phyloP scores from a whole-genome alignment of 2,329 filamentous ascomycete genomes.

The Colletotrichum ledebouriae region DNA sequence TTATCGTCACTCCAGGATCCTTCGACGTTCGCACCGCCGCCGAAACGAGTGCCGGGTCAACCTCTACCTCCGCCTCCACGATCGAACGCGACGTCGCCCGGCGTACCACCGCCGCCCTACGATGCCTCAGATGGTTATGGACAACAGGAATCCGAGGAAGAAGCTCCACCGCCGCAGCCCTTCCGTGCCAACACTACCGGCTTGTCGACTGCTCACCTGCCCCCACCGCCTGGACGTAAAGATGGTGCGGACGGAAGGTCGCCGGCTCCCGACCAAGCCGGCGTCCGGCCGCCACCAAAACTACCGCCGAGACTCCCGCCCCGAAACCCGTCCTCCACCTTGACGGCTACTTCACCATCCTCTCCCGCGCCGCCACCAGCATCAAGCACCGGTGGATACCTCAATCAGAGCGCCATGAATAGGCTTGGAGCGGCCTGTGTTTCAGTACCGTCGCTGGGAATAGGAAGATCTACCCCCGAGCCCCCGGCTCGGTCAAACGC shows the following conservation, averaged over 20 bases:
- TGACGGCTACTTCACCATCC: slow-evolving; percentile 35
- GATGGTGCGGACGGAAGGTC: slow-evolving; percentile 54
- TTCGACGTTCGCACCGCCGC: slow-evolving; percentile 82
- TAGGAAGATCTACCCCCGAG: slow-evolving; percentile 60
- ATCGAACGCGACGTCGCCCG: slow-evolving; percentile 55
- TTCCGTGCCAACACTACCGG: slow-evolving; percentile 80
- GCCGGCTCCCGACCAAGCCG: slow-evolving; percentile 46
- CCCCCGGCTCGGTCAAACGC: slow-evolving; percentile 46
- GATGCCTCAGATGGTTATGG: slow-evolving; percentile 40
- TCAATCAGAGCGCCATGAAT: slow-evolving; percentile 71
- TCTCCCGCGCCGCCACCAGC: slow-evolving; percentile 61
- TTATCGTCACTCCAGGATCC: slow-evolving; percentile 82
- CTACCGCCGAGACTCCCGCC: slow-evolving; percentile 78
- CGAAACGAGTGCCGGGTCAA: slow-evolving; percentile 66
- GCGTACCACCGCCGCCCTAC: slow-evolving; percentile 40
- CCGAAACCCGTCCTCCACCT: slow-evolving; percentile 55
- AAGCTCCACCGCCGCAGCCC: slow-evolving; percentile 68
- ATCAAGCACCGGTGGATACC: slow-evolving; percentile 47
- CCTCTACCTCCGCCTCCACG: slow-evolving; percentile 44
- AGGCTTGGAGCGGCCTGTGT: slow-evolving; percentile 81
- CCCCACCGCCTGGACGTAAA: slow-evolving; percentile 75
- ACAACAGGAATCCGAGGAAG: slow-evolving; percentile 50
- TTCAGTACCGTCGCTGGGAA: slow-evolving; percentile 82
- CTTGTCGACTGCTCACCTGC: slow-evolving; percentile 75
- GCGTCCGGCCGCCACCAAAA: slow-evolving; percentile 63